Percentiles rank a stretch among this genome's conserved stretches.
phyloP scores from a whole-genome alignment of 2,329 filamentous ascomycete genomes.

The Colletotrichum graminicola region DNA sequence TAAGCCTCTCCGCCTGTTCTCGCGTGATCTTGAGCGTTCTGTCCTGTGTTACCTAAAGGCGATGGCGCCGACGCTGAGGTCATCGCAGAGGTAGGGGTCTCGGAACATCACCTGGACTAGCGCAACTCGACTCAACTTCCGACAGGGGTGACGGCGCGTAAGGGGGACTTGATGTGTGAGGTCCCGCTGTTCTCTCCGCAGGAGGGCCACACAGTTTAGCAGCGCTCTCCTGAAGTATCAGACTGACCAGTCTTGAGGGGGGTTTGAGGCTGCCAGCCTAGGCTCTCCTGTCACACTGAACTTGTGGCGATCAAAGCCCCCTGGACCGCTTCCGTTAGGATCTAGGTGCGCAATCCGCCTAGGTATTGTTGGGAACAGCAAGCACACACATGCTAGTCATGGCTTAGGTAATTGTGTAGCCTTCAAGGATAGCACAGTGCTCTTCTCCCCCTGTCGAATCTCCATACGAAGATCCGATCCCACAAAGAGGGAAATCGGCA shows the following conservation, averaged over 20 bases:
- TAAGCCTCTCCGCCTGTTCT: background rate
- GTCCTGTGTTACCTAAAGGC: conserved; percentile 4
- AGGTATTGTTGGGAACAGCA: background rate
- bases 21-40: background rate
- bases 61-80: conserved; percentile 22
- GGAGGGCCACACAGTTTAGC: conserved; percentile 11
- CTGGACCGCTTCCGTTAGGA: background rate
- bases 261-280: background rate
- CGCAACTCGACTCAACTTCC: conserved; percentile 16
- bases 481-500: conserved; percentile 29
- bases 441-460: conserved; percentile 18
- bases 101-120: conserved; percentile 6
- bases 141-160: conserved; percentile 25
- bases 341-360: background rate
- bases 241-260: background rate
- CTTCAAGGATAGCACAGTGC: background rate
- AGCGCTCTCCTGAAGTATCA: conserved; percentile 22
- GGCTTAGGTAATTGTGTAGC: background rate
- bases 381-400: background rate
- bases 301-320: background rate
- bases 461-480: conserved; percentile 40
- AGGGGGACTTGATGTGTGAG: conserved; percentile 19
- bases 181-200: conserved; percentile 25
- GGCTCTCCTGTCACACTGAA: conserved; percentile 12
- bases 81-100: conserved; percentile 25